phyloP scores from a whole-genome alignment of 495 filamentous ascomycete genomes.

The Letharia columbiana region DNA sequence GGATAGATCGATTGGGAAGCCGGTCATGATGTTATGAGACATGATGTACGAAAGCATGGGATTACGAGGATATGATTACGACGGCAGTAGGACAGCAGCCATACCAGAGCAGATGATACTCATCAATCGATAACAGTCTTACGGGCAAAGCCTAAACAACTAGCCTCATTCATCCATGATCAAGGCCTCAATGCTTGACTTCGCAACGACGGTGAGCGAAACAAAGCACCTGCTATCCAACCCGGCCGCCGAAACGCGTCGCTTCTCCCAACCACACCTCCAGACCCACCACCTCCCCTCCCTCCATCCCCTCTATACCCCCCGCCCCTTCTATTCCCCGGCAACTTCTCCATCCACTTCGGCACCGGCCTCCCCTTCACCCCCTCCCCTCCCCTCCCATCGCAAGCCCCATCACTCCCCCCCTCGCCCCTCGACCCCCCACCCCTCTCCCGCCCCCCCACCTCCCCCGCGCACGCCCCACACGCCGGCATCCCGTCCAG shows the following conservation, averaged over 20 bases:
- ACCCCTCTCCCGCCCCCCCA: background rate
- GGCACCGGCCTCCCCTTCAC: background rate
- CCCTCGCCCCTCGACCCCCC: background rate
- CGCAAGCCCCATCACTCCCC: background rate
- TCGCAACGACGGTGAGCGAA: background rate
- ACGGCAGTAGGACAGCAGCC: background rate
- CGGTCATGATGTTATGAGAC: background rate
- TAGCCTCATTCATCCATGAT: background rate
- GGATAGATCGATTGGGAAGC: background rate
- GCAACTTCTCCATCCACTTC: slow-evolving; percentile 19
- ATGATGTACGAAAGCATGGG: slow-evolving; percentile 5
- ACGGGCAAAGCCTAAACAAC: no score
- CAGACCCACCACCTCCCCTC: background rate
- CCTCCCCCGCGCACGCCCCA: no score
- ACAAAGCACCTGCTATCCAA: background rate
- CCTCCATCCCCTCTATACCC: background rate
- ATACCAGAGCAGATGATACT: background rate
- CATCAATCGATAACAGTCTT: background rate
- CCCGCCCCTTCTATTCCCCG: slow-evolving; percentile 7
- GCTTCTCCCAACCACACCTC: background rate
- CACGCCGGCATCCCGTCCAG: no score
- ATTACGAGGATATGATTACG: slow-evolving; percentile 1
- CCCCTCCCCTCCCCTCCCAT: background rate
- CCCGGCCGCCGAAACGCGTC: background rate
- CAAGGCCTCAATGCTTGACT: background rate